Conservation (phyloP, 495 filamentous ascomycete species). For the Aspergillus carlsbadensis region DNA sequence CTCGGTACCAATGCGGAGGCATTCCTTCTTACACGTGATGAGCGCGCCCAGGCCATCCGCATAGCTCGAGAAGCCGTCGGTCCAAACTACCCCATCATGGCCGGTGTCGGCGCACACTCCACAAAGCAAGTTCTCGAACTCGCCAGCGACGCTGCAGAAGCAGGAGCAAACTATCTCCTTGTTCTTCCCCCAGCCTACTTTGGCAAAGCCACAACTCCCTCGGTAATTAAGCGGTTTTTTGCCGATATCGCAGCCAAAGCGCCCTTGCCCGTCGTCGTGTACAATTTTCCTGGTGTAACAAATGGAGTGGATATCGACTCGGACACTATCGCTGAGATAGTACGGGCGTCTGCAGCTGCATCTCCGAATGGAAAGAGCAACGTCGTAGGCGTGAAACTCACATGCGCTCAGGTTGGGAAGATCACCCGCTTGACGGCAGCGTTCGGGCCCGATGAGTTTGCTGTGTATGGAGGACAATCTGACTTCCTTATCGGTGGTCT, state of each 20-base stretch:
- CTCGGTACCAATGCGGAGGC: constrained; percentile 66
- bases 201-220: constrained; percentile 55
- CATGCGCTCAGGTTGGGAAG: constrained; percentile 68
- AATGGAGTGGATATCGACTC: constrained; percentile 70
- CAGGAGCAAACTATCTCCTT: constrained; percentile 58
- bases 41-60: constrained; percentile 49
- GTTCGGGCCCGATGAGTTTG: constrained; percentile 57
- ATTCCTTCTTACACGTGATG: constrained; percentile 61
- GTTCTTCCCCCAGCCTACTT: constrained; percentile 66
- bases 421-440: constrained; percentile 55
- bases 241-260: constrained; percentile 51
- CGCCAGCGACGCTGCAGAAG: constrained; percentile 54
- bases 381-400: constrained; percentile 66
- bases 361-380: constrained; percentile 33
- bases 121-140: constrained; percentile 63
- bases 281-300: constrained; percentile 71
- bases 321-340: constrained; percentile 54
- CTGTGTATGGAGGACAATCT: constrained; percentile 65
- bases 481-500: constrained; percentile 66
- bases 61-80: constrained; percentile 54
- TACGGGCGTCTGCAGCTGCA: constrained; percentile 35
- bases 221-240: constrained; percentile 60
- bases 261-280: constrained; percentile 60
- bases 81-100: constrained; percentile 56
- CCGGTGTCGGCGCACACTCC: constrained; percentile 62